Conservation (phyloP, 1,284 basidiomycete genomes). For the Inonotus obliquus region DNA sequence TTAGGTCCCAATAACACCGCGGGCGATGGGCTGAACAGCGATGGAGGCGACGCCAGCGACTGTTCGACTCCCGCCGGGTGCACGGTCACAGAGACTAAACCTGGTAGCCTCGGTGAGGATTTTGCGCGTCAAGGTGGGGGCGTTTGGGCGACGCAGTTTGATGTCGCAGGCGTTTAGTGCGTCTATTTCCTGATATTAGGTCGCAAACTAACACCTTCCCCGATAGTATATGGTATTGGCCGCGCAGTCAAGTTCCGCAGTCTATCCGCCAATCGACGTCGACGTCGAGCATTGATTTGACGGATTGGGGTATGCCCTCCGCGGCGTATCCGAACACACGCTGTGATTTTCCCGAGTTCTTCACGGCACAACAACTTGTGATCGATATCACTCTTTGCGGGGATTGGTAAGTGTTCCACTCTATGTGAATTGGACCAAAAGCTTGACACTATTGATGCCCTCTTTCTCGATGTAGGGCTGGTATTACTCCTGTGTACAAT, state of each 20-base stretch:
- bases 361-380: conserved; percentile 48
- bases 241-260: conserved; percentile 34
- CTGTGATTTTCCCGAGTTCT: conserved; percentile 45
- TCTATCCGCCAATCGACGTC: conserved; percentile 35
- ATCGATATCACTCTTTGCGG: conserved; percentile 58
- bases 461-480: conserved; percentile 18
- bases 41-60: conserved; percentile 29
- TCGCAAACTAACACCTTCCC: conserved; percentile 2
- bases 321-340: conserved; percentile 43
- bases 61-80: conserved; percentile 58
- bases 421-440: background rate
- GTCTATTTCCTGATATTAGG: conserved; percentile 28
- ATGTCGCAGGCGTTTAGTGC: conserved; percentile 52
- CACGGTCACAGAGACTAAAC: conserved; percentile 51
- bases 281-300: conserved; percentile 38
- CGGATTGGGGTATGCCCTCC: conserved; percentile 48
- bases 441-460: background rate
- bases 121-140: conserved; percentile 69
- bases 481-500: conserved; percentile 20
- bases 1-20: conserved; percentile 25
- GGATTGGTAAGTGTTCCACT: conserved; percentile 33
- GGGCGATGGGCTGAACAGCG: conserved; percentile 9
- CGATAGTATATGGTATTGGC: conserved; percentile 73
- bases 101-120: conserved; percentile 52
- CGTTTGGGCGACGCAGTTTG: conserved; percentile 68